These are phyloP conservation scores for Inga laurina DNA, from an alignment of 306 rosid genomes.

Conservation along the genomic window DNA sequence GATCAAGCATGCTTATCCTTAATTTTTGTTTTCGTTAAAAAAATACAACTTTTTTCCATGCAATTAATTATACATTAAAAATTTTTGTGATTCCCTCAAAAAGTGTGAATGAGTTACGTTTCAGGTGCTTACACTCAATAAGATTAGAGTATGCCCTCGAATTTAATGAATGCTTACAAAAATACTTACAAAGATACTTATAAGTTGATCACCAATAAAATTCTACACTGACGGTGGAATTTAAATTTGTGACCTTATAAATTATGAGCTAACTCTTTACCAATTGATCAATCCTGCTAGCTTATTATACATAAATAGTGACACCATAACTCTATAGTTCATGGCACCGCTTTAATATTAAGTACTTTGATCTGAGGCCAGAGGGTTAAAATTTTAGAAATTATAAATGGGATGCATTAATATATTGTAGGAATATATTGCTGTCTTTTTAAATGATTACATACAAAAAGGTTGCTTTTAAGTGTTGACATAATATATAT, in stretches of 20 bases:
- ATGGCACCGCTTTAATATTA: neutral
- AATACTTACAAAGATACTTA: too few species aligned
- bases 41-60: neutral
- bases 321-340: neutral
- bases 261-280: too few species aligned
- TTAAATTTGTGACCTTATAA: too few species aligned
- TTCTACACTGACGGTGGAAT: fast-evolving
- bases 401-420: neutral
- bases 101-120: too few species aligned
- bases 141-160: too few species aligned
- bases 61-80: too few species aligned
- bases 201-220: too few species aligned
- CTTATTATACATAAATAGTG: too few species aligned
- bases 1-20: neutral
- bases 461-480: neutral
- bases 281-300: too few species aligned
- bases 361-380: neutral
- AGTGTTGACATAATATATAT: neutral
- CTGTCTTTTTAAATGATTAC: neutral
- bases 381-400: neutral
- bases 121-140: fast-evolving
- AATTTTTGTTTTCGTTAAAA: neutral
- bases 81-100: too few species aligned
- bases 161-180: too few species aligned
- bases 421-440: neutral